A percentile compares a stretch with the other conserved stretches of the same genome.
phyloP scores from a whole-genome alignment of 495 filamentous ascomycete genomes.

The Penicillium robsamsonii region DNA sequence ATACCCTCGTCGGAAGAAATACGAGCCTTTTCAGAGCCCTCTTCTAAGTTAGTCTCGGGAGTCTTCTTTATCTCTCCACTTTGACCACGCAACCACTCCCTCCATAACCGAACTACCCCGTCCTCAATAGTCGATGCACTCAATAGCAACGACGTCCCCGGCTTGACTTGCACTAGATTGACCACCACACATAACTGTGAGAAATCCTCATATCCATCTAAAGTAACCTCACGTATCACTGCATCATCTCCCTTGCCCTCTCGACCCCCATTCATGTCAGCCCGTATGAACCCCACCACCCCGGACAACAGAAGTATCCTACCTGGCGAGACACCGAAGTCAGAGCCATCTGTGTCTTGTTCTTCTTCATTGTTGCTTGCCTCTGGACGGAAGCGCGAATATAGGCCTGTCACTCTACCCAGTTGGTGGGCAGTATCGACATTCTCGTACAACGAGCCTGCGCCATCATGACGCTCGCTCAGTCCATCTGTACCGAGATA shows the following conservation, averaged over 20 bases:
- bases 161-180: conserved; percentile 65
- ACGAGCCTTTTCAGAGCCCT: background rate
- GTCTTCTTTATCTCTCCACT: conserved; percentile 16
- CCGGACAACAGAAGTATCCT: conserved; percentile 13
- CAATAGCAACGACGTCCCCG: conserved; percentile 52
- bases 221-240: conserved; percentile 53
- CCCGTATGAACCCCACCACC: conserved; percentile 36
- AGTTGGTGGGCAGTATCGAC: conserved; percentile 29
- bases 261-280: conserved; percentile 26
- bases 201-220: conserved; percentile 68
- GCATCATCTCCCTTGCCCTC: background rate
- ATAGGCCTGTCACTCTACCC: conserved; percentile 42
- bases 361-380: conserved; percentile 38
- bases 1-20: conserved; percentile 24
- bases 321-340: conserved; percentile 20
- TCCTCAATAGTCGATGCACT: conserved; percentile 62
- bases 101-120: conserved; percentile 62
- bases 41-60: conserved; percentile 9
- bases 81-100: conserved; percentile 62
- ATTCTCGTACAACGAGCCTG: conserved; percentile 42
- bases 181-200: conserved; percentile 66
- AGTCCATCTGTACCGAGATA: conserved; percentile 60
- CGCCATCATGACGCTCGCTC: conserved; percentile 36
- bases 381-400: conserved; percentile 62
- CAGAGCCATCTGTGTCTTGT: conserved; percentile 13